Base-by-base conservation (phyloP, 106 monocot species). In the Dendrobium officinale region DNA sequence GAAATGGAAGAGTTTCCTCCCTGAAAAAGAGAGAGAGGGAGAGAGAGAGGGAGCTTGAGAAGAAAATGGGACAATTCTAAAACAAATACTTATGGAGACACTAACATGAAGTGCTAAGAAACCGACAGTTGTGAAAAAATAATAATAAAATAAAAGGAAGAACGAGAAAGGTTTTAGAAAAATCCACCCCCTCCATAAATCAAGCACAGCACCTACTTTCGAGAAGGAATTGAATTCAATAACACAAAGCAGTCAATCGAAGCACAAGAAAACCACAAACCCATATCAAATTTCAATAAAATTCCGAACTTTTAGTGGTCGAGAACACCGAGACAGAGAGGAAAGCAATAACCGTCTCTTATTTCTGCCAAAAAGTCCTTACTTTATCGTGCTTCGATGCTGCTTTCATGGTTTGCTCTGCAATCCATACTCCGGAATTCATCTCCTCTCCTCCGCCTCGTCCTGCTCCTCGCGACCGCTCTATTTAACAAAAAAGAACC, bases 371-470 rank as follows among this genome's bases (percentile, higher is more conserved):
- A 75, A 44, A 44, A 6, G 3, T 45, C 15, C 51, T 51, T 47
- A 75, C 42, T 47, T 75, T 47, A 47, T 75, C 45, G 22, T 68
- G 13, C 11, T 18, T 75, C 45, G 75, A 24, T 31, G 54, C 29
- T 54, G 77, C 47, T 77, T 29, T 31, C 4, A 51, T 55, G 54
- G 29, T 16, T 20, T 17, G 72, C 41, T 47, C 51, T 51, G 51
- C 51, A 13, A 16, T 51, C 45, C 82, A 59, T 47, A 49, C 66
- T 82, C 77, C 47, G 3, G 82, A 67, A 67, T 82, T 82, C 82
- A 82, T 82, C 67, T 82, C 48, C 64, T 31, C 27, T 19, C 40
- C 45, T 7, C 45, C 45, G 6, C 51, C 51, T 51, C 51, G 13
- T 17, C 13, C 51, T 51, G 51, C 51, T 26, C 81, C 59, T 51